These are phyloP conservation scores for Cucurbita moschata DNA, from an alignment of 306 rosid species.

Conservation along the genomic window DNA sequence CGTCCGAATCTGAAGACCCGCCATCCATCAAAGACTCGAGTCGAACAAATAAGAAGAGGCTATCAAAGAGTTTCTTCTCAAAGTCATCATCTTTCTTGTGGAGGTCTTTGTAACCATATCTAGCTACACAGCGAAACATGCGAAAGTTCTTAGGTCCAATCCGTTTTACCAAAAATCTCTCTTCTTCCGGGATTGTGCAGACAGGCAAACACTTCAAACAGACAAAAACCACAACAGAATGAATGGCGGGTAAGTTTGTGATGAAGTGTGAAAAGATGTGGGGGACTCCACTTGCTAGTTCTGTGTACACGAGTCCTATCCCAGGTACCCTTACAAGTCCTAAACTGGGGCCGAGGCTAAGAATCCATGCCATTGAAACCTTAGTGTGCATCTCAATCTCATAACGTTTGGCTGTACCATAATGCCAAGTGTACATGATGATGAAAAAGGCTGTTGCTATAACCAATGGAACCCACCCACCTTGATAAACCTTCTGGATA, in stretches of 20 bases:
- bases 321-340: slow-evolving; percentile 94
- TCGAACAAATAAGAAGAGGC: slow-evolving; percentile 72
- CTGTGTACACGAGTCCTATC: slow-evolving; percentile 84
- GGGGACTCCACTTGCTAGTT: slow-evolving; percentile 70
- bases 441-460: slow-evolving; percentile 41
- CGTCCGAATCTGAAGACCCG: slow-evolving; percentile 70
- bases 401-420: slow-evolving; percentile 68
- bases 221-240: slow-evolving; percentile 76
- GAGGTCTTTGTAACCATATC: slow-evolving; percentile 73
- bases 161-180: slow-evolving; percentile 75
- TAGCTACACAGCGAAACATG: slow-evolving; percentile 74
- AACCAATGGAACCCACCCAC: slow-evolving; percentile 73
- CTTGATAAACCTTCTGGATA: slow-evolving; percentile 46
- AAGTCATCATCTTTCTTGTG: slow-evolving; percentile 47
- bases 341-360: slow-evolving; percentile 76
- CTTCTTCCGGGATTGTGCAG: slow-evolving; percentile 57
- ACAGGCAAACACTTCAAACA: slow-evolving; percentile 78
- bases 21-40: slow-evolving; percentile 48
- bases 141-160: slow-evolving; percentile 76
- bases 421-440: slow-evolving; percentile 80
- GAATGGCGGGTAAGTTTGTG: slow-evolving; percentile 85
- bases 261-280: slow-evolving; percentile 76
- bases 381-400: slow-evolving; percentile 68
- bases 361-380: slow-evolving; percentile 69
- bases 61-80: slow-evolving; percentile 81